A percentile compares a stretch with the other conserved stretches of the same genome.
phyloP scores from a whole-genome alignment of 2,329 filamentous ascomycete genomes.

The Hypoxylon sp. region DNA sequence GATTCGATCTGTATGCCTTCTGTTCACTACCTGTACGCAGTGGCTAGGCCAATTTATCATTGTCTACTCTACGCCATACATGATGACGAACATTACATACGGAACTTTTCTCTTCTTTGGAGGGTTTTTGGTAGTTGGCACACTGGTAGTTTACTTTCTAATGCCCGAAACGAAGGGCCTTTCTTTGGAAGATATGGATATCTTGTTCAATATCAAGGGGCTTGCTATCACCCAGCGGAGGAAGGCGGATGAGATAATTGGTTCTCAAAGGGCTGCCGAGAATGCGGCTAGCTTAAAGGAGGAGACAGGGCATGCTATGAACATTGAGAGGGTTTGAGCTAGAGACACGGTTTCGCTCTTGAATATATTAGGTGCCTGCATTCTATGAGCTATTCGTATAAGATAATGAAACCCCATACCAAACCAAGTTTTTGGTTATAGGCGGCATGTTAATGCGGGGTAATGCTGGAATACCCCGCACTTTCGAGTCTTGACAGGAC shows the following conservation, averaged over 20 bases:
- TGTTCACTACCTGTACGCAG: constrained; percentile 47
- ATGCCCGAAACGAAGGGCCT: constrained; percentile 63
- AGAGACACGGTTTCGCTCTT: not conserved
- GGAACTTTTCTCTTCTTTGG: constrained; percentile 65
- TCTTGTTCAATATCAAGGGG: constrained; percentile 54
- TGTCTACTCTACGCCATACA: constrained; percentile 50
- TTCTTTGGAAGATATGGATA: constrained; percentile 61
- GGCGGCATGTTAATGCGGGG: not conserved
- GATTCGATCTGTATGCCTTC: constrained; percentile 47
- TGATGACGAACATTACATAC: constrained; percentile 53
- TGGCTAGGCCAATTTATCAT: constrained; percentile 52
- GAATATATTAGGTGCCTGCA: not conserved
- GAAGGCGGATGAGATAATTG: constrained; percentile 31
- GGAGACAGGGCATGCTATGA: not conserved
- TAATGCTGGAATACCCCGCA: not conserved
- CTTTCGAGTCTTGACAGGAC: not conserved
- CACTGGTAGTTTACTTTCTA: constrained; percentile 60
- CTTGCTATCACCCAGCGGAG: constrained; percentile 20
- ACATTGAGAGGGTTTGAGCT: constrained; percentile 1
- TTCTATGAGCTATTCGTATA: not conserved
- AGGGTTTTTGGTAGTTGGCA: constrained; percentile 56
- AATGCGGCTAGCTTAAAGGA: constrained; percentile 13
- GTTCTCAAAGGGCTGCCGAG: constrained; percentile 17
- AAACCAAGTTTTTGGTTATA: not conserved
- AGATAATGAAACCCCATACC: not conserved